A percentile compares a stretch with the other conserved stretches of the same genome.
Conservation (phyloP, 1,284 basidiomycete species). For the Naganishia cerealis region DNA sequence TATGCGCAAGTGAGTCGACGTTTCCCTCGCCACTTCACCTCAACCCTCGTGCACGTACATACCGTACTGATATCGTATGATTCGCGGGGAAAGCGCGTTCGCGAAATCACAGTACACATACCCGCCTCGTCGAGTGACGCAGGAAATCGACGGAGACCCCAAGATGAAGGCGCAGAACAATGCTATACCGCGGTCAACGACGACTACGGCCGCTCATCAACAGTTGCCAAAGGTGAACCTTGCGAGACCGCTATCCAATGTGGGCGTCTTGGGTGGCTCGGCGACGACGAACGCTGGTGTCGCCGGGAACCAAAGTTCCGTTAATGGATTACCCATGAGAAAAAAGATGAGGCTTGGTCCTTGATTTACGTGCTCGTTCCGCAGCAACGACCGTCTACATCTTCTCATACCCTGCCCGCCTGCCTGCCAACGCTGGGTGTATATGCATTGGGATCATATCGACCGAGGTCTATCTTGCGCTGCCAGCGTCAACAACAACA, state of each 20-base stretch:
- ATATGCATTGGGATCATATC: neutral
- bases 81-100: slow-evolving; percentile 37
- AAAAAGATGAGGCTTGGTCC: slow-evolving; percentile 12
- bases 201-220: neutral
- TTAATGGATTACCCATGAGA: neutral
- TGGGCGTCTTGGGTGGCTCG: slow-evolving; percentile 12
- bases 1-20: slow-evolving; percentile 47
- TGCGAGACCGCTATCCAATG: slow-evolving; percentile 1
- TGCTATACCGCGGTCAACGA: neutral
- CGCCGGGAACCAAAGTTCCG: neutral
- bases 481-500: slow-evolving; percentile 75
- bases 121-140: slow-evolving; percentile 57
- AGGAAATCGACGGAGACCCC: slow-evolving; percentile 58
- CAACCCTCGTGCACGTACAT: no score
- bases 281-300: neutral
- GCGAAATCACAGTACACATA: slow-evolving; percentile 54
- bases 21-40: neutral
- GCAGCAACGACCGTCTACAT: neutral
- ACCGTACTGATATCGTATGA: slow-evolving; percentile 13
- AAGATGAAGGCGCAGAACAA: slow-evolving; percentile 51
- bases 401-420: neutral
- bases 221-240: neutral
- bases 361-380: neutral
- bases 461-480: slow-evolving; percentile 21
- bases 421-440: neutral